Conservation (phyloP, 352 stramenopile genomes). For the Peronospora farinosa region DNA sequence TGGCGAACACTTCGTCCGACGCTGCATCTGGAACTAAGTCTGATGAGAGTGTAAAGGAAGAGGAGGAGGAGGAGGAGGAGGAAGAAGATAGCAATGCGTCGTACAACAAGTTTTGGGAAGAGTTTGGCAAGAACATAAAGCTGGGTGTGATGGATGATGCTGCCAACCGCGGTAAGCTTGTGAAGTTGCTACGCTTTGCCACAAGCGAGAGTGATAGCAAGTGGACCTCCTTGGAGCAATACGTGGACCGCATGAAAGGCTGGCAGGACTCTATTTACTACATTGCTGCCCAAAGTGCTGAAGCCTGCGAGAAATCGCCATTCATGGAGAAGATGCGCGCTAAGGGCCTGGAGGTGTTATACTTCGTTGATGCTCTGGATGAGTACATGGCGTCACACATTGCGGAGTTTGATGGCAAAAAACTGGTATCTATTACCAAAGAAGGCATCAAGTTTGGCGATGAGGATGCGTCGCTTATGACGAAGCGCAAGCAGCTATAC, state of each 20-base stretch:
- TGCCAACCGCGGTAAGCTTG: constrained; percentile 90
- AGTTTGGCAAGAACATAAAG: constrained; percentile 98
- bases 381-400: constrained; percentile 97
- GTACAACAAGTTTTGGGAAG: constrained; percentile 98
- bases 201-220: constrained; percentile 89
- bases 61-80: constrained; percentile 36
- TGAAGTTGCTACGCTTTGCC: constrained; percentile 97
- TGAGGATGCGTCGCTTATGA: constrained; percentile 93
- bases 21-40: constrained; percentile 31
- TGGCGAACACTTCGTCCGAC: constrained; percentile 39
- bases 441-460: constrained; percentile 98
- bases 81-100: constrained; percentile 65
- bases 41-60: constrained; percentile 33
- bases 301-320: constrained; percentile 90
- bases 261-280: constrained; percentile 99
- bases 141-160: constrained; percentile 98
- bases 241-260: constrained; percentile 97
- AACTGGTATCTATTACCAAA: constrained; percentile 95
- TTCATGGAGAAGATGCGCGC: constrained; percentile 96
- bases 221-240: constrained; percentile 93
- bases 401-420: constrained; percentile 92
- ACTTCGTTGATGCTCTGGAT: constrained; percentile 97
- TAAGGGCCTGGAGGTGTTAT: constrained; percentile 98
- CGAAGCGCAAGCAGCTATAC: constrained; percentile 94
- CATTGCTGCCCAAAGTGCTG: constrained; percentile 91